A percentile compares a stretch with the other conserved stretches of the same genome.
Conservation (phyloP, 2,329 filamentous ascomycete genomes). For the Teratosphaeria viscida region DNA sequence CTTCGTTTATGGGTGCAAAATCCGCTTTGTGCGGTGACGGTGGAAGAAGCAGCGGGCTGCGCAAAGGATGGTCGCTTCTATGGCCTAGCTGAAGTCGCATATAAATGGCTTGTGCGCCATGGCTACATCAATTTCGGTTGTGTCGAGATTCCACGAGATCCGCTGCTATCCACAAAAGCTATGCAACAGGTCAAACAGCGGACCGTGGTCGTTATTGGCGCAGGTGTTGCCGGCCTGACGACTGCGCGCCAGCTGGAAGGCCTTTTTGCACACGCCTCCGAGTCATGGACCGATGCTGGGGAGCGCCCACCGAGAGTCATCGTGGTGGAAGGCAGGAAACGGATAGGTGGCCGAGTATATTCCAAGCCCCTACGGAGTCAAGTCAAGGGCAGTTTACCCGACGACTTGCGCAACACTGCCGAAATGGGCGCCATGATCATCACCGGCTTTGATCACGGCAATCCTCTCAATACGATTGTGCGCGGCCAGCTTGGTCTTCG, state of each 20-base stretch:
- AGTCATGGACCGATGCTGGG: conserved; percentile 52
- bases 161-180: conserved; percentile 19
- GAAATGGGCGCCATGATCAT: conserved; percentile 99
- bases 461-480: conserved; percentile 83
- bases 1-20: conserved; percentile 82
- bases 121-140: conserved; percentile 98
- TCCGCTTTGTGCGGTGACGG: conserved; percentile 68
- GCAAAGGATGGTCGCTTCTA: conserved; percentile 83
- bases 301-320: conserved; percentile 65
- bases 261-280: conserved; percentile 70
- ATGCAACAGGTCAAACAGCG: conserved; percentile 44
- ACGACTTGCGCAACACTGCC: conserved; percentile 60
- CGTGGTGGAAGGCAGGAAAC: conserved; percentile 73
- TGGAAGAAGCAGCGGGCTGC: conserved; percentile 82
- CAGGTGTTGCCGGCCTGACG: conserved; percentile 85
- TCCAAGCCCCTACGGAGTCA: conserved; percentile 61
- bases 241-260: conserved; percentile 85
- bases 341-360: conserved; percentile 87
- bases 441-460: conserved; percentile 90
- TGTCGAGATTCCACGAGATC: conserved; percentile 51
- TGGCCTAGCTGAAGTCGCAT: conserved; percentile 75
- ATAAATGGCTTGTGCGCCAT: conserved; percentile 80
- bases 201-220: conserved; percentile 78
- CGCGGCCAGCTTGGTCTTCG: conserved; percentile 79
- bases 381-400: conserved; percentile 41